Conservation (phyloP, 345 rosid species). For the Luvunga scandens region DNA sequence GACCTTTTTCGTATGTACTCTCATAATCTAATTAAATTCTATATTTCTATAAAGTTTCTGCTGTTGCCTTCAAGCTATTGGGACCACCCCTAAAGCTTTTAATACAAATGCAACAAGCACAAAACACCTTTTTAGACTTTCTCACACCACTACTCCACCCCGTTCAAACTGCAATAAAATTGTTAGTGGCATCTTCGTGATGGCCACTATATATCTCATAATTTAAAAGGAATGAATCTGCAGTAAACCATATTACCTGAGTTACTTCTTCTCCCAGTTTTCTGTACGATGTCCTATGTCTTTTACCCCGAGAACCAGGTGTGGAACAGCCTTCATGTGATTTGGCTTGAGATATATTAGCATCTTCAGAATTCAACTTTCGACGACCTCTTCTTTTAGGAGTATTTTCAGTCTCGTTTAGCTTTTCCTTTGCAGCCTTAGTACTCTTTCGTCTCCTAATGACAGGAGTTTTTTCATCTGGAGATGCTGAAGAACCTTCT, state of each 20-base stretch:
- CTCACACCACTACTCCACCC: background rate
- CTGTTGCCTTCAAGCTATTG: background rate
- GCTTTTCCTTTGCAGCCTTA: slow-evolving; percentile 21
- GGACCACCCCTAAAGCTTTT: background rate
- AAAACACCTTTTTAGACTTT: background rate
- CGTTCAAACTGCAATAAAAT: background rate
- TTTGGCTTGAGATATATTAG: slow-evolving; percentile 17
- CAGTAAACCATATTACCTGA: slow-evolving; percentile 46
- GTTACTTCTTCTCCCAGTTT: slow-evolving; percentile 54
- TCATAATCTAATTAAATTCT: background rate
- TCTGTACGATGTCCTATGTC: slow-evolving; percentile 27
- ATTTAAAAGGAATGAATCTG: background rate
- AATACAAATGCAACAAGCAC: background rate
- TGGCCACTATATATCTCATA: background rate
- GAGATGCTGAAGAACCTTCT: slow-evolving; percentile 26
- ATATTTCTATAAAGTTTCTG: background rate
- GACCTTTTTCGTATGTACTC: background rate
- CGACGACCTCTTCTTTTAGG: slow-evolving; percentile 23
- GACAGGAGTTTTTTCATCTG: slow-evolving; percentile 31
- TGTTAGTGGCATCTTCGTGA: background rate
- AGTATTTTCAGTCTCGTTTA: slow-evolving; percentile 19
- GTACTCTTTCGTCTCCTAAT: slow-evolving; percentile 10
- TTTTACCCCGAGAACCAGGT: slow-evolving; percentile 29
- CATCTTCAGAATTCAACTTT: slow-evolving; percentile 23
- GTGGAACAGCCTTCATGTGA: slow-evolving; percentile 16